Evolutionary conservation across 176 grass and related monocot genomes (phyloP).

Genomic region (Triticum aestivum): IWGSC_CS_RefSeq_v2.1 NC_057794.1:467147669-467148168

Average conservation of each 20-base stretch:
- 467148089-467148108: constrained; percentile 32
- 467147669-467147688: constrained; percentile 39
- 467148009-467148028: constrained; percentile 36
- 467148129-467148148: constrained; percentile 25
- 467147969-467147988: constrained; percentile 31
- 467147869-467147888: neutral
- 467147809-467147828: neutral
- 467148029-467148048: neutral
- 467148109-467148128: neutral
- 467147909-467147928: neutral
- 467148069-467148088: constrained; percentile 26
- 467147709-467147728: constrained; percentile 4
- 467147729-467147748: neutral
- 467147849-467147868: neutral
- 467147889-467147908: neutral
- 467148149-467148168: constrained; percentile 31
- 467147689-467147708: constrained; percentile 20
- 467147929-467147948: neutral
- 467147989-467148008: constrained; percentile 28
- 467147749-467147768: constrained; percentile 5
- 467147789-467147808: neutral
- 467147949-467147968: neutral
- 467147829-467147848: neutral
- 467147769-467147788: neutral
- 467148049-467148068: neutral